Evolutionary conservation across 306 rosid genomes (phyloP), one percentile per base, ranked within the genome.

Genomic region (Ormosia emarginata): DNA sequence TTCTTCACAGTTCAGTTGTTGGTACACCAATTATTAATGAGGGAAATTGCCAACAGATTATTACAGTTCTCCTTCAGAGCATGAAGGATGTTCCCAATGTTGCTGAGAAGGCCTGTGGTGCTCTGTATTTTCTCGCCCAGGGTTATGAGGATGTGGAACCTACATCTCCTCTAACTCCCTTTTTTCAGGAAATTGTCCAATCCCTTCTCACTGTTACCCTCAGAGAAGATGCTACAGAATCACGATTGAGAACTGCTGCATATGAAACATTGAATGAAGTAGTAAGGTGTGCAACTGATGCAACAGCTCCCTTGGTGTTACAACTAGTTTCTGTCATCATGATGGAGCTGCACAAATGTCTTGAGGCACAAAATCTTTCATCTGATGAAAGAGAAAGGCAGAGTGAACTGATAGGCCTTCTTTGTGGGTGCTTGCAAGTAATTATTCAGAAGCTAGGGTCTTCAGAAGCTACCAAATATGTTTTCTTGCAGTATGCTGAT

Each of bases 31-130:
- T 94, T 75, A 92, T 94, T 69, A 92, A 91, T 59, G 94, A 91
- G 78, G 90, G 89, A 61, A 90, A 94, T 79, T 86, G 89, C 83
- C 94, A 94, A 79, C 97, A 94, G 83, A 92, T 92, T 79, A 85
- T 94, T 79, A 83, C 95, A 13, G 98, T 92, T 84, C 90, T 94
- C 81, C 91, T 94, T 79, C 94, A 94, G 85, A 94, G 98, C 86
- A 94, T 94, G 98, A 92, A 88, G 33, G 98, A 94, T 85, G 97
- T 89, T 46, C 94, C 97, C 67, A 94, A 94, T 89, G 97, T 94
- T 66, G 97, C 98, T 47, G 97, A 94, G 91, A 94, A 94, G 84
- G 98, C 97, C 74, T 94, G 98, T 67, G 94, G 98, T 37, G 98
- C 98, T 69, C 92, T 94, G 73, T 94, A 94, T 87, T 94, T 88